Conservation (phyloP, 2,329 filamentous ascomycete genomes). For the Chaetomium globosum region DNA sequence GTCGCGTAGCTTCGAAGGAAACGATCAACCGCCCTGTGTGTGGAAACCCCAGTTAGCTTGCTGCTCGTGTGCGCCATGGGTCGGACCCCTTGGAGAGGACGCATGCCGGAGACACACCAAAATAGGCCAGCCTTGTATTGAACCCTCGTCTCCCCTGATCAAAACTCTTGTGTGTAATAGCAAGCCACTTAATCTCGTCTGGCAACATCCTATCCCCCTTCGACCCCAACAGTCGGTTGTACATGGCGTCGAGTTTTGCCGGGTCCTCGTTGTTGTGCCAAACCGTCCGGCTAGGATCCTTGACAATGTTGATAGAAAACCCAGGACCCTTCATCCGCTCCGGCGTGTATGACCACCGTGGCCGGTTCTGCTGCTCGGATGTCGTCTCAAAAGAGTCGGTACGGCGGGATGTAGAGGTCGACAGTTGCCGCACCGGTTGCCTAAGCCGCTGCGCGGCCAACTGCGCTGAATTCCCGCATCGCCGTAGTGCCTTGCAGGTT, state of each 20-base stretch:
- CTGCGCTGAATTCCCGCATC: constrained; percentile 35
- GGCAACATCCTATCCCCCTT: constrained; percentile 73
- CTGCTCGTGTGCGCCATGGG: neutral
- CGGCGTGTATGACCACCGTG: constrained; percentile 73
- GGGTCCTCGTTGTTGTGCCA: constrained; percentile 78
- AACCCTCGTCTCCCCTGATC: constrained; percentile 92
- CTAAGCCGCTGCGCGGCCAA: constrained; percentile 21
- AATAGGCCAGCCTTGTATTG: constrained; percentile 88
- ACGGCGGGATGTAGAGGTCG: constrained; percentile 20
- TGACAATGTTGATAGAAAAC: constrained; percentile 63
- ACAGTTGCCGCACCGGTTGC: constrained; percentile 27
- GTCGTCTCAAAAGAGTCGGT: constrained; percentile 18
- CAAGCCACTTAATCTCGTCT: constrained; percentile 95
- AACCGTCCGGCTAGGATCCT: constrained; percentile 53
- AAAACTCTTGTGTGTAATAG: constrained; percentile 97
- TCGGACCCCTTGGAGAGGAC: neutral
- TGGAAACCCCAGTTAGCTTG: constrained; percentile 14
- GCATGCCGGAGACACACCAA: constrained; percentile 60
- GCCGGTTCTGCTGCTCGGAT: constrained; percentile 40
- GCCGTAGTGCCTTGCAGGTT: constrained; percentile 41
- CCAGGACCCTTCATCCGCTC: constrained; percentile 66
- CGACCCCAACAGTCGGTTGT: constrained; percentile 72
- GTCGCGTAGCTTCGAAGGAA: constrained; percentile 37
- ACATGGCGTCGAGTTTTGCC: constrained; percentile 72
- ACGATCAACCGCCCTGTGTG: constrained; percentile 34